A percentile compares a stretch with the other conserved stretches of the same genome.
phyloP scores from a whole-genome alignment of 2,329 filamentous ascomycete genomes.

The Neonectria coccinea region DNA sequence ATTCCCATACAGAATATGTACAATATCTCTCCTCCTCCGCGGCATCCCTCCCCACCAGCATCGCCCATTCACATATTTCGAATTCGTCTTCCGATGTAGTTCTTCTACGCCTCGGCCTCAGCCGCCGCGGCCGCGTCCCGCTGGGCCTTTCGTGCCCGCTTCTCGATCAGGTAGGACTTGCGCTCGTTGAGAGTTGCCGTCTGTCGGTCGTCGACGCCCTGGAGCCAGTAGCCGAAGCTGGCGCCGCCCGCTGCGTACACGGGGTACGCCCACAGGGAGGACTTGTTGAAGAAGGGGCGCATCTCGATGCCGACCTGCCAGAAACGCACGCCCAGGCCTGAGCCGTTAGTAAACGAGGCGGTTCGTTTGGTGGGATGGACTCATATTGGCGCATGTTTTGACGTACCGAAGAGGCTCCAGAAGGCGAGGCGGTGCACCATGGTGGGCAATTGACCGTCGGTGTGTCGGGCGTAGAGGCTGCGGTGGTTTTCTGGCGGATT shows the following conservation, averaged over 20 bases:
- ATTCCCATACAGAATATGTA: conserved; percentile 43
- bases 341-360: conserved; percentile 29
- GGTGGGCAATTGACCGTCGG: conserved; percentile 50
- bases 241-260: conserved; percentile 87
- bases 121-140: conserved; percentile 47
- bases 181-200: conserved; percentile 80
- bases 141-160: conserved; percentile 76
- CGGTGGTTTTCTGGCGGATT: conserved; percentile 33
- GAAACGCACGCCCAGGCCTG: conserved; percentile 90
- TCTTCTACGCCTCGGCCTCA: conserved; percentile 43
- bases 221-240: conserved; percentile 97
- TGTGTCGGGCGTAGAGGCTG: conserved; percentile 27
- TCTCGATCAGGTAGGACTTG: conserved; percentile 85
- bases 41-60: neutral
- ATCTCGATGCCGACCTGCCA: conserved; percentile 99
- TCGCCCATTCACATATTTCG: conserved; percentile 2
- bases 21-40: conserved; percentile 30
- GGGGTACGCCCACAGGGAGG: conserved; percentile 91
- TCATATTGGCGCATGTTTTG: conserved; percentile 32
- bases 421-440: conserved; percentile 78
- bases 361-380: conserved; percentile 1
- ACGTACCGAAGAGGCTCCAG: conserved; percentile 89
- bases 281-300: conserved; percentile 89
- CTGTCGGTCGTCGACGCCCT: conserved; percentile 88
- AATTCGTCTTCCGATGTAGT: conserved; percentile 9